Conservation (phyloP, 306 rosid genomes). For the Morella rubra region DNA sequence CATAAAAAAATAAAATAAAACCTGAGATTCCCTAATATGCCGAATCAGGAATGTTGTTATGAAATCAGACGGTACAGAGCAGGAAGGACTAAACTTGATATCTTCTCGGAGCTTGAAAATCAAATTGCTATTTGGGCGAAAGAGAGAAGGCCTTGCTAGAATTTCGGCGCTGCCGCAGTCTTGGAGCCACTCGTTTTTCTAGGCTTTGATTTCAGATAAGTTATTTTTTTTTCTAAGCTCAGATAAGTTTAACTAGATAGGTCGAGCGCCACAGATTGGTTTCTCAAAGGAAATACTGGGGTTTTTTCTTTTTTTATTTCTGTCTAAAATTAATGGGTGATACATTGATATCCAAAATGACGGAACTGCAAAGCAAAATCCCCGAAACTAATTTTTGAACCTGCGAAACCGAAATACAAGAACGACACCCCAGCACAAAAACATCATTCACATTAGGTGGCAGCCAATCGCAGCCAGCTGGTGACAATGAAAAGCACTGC, state of each 20-base stretch:
- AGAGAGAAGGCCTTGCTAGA: too few relatives aligned
- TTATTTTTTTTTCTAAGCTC: too few relatives aligned
- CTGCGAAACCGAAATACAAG: constrained; percentile 16
- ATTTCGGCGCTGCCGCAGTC: too few relatives aligned
- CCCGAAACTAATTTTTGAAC: constrained; percentile 4
- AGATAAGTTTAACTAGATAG: background rate
- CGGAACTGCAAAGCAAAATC: constrained; percentile 4
- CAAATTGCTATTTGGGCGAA: too few relatives aligned
- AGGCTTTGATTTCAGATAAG: background rate
- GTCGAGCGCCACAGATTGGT: background rate
- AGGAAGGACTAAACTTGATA: too few relatives aligned
- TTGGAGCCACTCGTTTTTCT: background rate
- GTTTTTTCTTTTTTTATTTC: background rate
- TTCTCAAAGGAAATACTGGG: background rate
- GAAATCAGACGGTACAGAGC: too few relatives aligned
- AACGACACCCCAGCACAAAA: constrained; percentile 20
- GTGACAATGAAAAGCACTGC: constrained; percentile 29
- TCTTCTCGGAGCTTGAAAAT: too few relatives aligned
- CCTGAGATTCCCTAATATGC: too few relatives aligned
- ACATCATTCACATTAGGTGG: constrained; percentile 33
- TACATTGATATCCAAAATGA: background rate
- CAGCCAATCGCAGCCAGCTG: constrained; percentile 33
- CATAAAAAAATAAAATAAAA: too few relatives aligned
- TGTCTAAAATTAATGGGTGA: background rate
- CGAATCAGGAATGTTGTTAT: too few relatives aligned